Conservation (phyloP, 78 protist genomes). For the Emiliania huxleyi region DNA sequence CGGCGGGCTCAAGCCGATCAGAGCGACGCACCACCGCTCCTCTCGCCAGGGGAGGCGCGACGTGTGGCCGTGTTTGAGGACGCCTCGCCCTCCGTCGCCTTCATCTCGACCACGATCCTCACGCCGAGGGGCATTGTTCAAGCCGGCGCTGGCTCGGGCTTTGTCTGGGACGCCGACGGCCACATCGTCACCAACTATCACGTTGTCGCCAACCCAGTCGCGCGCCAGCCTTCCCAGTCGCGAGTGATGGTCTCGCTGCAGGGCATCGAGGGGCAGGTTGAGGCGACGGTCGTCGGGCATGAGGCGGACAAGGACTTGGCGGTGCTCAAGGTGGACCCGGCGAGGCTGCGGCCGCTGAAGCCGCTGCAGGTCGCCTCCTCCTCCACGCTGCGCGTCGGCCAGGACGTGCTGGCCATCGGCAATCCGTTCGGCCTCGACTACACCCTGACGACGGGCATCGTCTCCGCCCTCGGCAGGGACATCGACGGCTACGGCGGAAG, state of each 20-base stretch:
- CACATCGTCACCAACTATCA: constrained; percentile 44
- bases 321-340: neutral
- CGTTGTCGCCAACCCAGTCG: constrained; percentile 29
- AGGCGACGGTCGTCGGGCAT: neutral
- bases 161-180: constrained; percentile 40
- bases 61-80: too few species aligned
- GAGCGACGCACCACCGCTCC: too few species aligned
- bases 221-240: neutral
- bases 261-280: neutral
- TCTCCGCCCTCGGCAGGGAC: constrained; percentile 39
- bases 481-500: constrained; percentile 8
- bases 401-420: constrained; percentile 30
- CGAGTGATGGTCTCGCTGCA: neutral
- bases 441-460: constrained; percentile 45
- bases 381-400: constrained; percentile 23
- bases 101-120: too few species aligned
- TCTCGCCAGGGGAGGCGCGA: too few species aligned
- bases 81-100: too few species aligned
- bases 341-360: neutral
- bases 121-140: too few species aligned
- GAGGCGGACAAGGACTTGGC: neutral
- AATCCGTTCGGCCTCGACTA: constrained; percentile 49
- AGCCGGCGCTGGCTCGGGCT: constrained; percentile 38
- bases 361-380: neutral
- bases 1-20: too few species aligned